Evolutionary conservation across 1,284 basidiomycete species (phyloP).

Genomic region (Ceratobasidium sp.): DNA sequence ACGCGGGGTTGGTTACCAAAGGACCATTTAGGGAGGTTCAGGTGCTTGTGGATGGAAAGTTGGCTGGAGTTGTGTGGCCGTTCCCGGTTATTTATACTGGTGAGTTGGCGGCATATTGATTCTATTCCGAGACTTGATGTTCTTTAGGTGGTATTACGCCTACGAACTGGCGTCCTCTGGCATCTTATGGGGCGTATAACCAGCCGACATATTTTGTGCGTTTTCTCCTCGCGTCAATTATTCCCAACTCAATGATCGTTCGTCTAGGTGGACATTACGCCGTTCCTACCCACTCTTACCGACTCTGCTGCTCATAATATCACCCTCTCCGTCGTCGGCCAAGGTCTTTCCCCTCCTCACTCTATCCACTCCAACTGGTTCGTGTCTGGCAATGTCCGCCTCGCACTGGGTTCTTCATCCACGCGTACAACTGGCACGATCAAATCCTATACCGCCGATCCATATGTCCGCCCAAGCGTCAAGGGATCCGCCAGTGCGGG

Average conservation of each 20-base stretch:
- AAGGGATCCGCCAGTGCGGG: conserved; percentile 30
- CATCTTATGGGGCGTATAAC: conserved; percentile 50
- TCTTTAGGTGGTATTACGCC: conserved; percentile 49
- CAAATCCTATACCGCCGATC: conserved; percentile 19
- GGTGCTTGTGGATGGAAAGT: conserved; percentile 48
- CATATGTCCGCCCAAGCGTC: conserved; percentile 27
- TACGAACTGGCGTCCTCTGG: conserved; percentile 50
- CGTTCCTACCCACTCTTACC: conserved; percentile 47
- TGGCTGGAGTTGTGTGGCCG: conserved; percentile 49
- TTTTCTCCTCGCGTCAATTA: background rate
- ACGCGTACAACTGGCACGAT: conserved; percentile 47
- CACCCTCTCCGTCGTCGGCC: conserved; percentile 46
- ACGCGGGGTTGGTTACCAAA: conserved; percentile 38
- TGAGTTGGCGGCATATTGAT: background rate
- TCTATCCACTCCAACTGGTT: conserved; percentile 49
- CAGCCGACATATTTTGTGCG: conserved; percentile 48
- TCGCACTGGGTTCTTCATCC: conserved; percentile 40
- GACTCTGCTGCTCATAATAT: conserved; percentile 41
- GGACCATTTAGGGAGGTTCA: conserved; percentile 51
- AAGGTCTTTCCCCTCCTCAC: conserved; percentile 43
- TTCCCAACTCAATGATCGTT: background rate
- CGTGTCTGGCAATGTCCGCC: conserved; percentile 47
- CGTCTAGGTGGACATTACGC: conserved; percentile 47
- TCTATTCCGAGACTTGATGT: background rate
- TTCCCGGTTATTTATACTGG: conserved; percentile 51